Evolutionary conservation across 1,284 basidiomycete genomes (phyloP).

Genomic region (Tausonia pullulans): DNA sequence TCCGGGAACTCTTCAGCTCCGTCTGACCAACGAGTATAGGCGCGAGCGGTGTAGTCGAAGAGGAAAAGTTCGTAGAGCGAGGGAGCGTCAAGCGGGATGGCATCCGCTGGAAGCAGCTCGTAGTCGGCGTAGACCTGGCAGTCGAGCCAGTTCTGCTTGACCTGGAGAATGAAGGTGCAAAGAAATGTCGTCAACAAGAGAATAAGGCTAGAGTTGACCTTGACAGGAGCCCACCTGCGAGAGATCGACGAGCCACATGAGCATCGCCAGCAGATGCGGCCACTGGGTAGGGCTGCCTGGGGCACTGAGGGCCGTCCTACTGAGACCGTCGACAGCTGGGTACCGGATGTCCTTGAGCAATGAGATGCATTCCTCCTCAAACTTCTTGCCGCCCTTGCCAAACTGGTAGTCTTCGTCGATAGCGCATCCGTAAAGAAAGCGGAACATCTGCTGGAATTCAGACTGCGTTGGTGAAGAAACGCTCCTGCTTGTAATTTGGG

Average conservation of each 20-base stretch:
- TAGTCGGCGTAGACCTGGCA: constrained; percentile 59
- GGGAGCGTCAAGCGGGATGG: constrained; percentile 36
- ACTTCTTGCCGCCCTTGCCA: constrained; percentile 43
- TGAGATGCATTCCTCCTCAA: constrained; percentile 69
- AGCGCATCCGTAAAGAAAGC: constrained; percentile 52
- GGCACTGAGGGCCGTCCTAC: constrained; percentile 69
- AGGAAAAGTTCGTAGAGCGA: constrained; percentile 54
- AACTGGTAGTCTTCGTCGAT: constrained; percentile 53
- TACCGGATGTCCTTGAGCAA: constrained; percentile 63
- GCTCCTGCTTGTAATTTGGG: constrained; percentile 47
- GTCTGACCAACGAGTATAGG: constrained; percentile 61
- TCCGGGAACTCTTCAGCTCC: constrained; percentile 59
- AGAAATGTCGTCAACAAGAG: constrained; percentile 31
- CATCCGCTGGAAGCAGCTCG: constrained; percentile 37
- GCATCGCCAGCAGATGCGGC: constrained; percentile 64
- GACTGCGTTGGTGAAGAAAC: constrained; percentile 64
- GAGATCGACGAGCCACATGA: constrained; percentile 77
- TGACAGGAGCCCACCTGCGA: constrained; percentile 25
- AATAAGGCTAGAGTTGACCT: constrained; percentile 42
- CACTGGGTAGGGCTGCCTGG: constrained; percentile 74
- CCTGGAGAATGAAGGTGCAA: background rate
- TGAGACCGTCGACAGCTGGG: constrained; percentile 58
- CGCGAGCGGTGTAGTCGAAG: constrained; percentile 55
- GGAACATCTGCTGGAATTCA: constrained; percentile 69
- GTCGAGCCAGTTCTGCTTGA: constrained; percentile 40